Evolutionary conservation across 2,329 filamentous ascomycete species (phyloP).

Genomic region (Aspergillus sp.): DNA sequence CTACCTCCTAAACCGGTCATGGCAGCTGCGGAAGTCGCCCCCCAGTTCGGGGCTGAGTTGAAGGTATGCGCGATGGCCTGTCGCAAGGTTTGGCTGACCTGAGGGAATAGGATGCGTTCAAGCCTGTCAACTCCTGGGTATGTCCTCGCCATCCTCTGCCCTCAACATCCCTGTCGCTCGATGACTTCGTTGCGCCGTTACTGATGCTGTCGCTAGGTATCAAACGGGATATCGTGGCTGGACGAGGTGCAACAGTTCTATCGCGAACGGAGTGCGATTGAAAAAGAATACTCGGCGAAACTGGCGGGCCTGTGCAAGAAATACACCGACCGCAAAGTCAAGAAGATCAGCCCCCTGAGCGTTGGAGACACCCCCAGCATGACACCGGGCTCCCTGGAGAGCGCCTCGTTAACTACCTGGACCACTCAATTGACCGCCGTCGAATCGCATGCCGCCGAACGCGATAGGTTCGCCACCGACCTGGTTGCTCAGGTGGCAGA

Average conservation of each 20-base stretch:
- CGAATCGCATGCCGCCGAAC: slow-evolving; percentile 77
- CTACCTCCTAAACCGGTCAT: slow-evolving; percentile 43
- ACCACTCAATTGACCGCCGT: slow-evolving; percentile 84
- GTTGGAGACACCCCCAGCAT: slow-evolving; percentile 88
- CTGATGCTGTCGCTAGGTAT: slow-evolving; percentile 43
- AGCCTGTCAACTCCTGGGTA: slow-evolving; percentile 84
- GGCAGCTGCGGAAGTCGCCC: slow-evolving; percentile 72
- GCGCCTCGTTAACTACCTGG: slow-evolving; percentile 95
- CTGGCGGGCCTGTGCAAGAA: slow-evolving; percentile 83
- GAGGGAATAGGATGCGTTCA: slow-evolving; percentile 77
- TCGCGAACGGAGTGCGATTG: slow-evolving; percentile 83
- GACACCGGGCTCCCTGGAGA: slow-evolving; percentile 92
- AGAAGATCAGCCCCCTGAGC: slow-evolving; percentile 76
- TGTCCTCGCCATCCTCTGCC: slow-evolving; percentile 16
- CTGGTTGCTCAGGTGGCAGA: slow-evolving; percentile 75
- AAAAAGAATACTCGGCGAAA: slow-evolving; percentile 93
- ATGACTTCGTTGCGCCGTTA: slow-evolving; percentile 10
- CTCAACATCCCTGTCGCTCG: slow-evolving; percentile 3
- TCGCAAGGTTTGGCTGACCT: slow-evolving; percentile 12
- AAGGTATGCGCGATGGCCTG: slow-evolving; percentile 53
- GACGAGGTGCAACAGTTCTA: slow-evolving; percentile 97
- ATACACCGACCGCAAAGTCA: slow-evolving; percentile 94
- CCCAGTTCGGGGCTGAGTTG: slow-evolving; percentile 85
- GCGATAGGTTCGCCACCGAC: slow-evolving; percentile 73
- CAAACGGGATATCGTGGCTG: slow-evolving; percentile 83